Percentiles rank a stretch among this genome's conserved stretches.
Conservation (phyloP, 1,284 basidiomycete species). For the Irpex lacteus region DNA sequence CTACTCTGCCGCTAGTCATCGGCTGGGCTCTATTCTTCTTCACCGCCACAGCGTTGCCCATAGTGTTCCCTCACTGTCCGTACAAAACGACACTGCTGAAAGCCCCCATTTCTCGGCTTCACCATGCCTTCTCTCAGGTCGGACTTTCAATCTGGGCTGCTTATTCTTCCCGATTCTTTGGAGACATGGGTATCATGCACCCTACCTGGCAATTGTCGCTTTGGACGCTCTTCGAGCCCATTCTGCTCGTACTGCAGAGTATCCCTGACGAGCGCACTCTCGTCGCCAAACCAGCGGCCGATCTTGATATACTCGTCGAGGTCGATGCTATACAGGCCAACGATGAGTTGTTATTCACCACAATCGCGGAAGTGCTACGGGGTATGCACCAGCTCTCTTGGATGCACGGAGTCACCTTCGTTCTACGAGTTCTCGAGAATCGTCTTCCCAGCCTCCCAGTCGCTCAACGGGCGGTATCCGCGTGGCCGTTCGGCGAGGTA, state of each 20-base stretch:
- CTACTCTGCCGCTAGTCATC: background rate
- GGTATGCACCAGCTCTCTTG: too few relatives aligned
- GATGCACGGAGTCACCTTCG: too few relatives aligned
- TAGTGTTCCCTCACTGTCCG: conserved; percentile 1
- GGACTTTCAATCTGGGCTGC: background rate
- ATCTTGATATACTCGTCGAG: background rate
- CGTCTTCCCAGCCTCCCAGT: too few relatives aligned
- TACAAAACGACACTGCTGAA: conserved; percentile 2
- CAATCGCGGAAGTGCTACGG: background rate
- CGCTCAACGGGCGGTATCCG: too few relatives aligned
- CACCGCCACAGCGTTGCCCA: background rate
- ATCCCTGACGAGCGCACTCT: background rate
- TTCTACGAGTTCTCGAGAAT: too few relatives aligned
- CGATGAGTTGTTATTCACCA: background rate
- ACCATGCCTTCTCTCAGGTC: background rate
- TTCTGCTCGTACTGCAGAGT: background rate
- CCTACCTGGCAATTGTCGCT: background rate
- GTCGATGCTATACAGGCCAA: background rate
- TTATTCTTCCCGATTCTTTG: background rate
- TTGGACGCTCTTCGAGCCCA: background rate
- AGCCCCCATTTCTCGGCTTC: background rate
- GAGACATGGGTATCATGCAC: background rate
- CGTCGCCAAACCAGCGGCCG: background rate
- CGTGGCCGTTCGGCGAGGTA: too few relatives aligned
- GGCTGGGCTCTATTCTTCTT: background rate